Base-by-base conservation (phyloP, 768 basidiomycete species). In the Floccularia luteovirens region DNA sequence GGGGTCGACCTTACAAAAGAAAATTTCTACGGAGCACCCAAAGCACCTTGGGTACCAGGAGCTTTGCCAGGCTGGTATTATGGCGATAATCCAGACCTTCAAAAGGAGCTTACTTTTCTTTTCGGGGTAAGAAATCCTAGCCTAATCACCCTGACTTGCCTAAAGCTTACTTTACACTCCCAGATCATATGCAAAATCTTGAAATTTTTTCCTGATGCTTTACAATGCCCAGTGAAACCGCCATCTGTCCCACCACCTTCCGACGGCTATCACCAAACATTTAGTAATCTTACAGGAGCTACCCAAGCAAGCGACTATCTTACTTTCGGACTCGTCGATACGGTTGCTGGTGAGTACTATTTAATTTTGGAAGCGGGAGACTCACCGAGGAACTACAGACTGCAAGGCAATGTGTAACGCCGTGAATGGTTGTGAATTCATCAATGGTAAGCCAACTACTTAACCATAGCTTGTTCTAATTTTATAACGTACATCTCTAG, bases 311-410 rank as follows among this genome's bases (percentile, higher is more conserved):
- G 38, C 38, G 67, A 62, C 38, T 72, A 63, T 48, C 30, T 61
- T 48, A 70, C 69, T 13, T 72, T 56, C 43, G 69, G 69, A 37
- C 53, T 72, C 20, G 69, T 72, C 21, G 66, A 67, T 36, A 67
- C 64, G 12, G 53, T 69, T 42, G 56, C 49, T 41, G 58, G 69
- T 69, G 48, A 39, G 59, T 45, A 34, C 17, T 12, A 30, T 28
- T 7, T 25, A 12, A 7, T 34, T 17, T 34, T 17, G 8, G n/a
- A 7, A 17, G 20, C n/a, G n/a, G n/a, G n/a, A n/a, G n/a, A n/a
- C n/a, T n/a, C n/a, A n/a, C 19, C 5, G 19, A 27, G 27, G 16
- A 27, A 24, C 38, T 33, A 17, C 41, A 71, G 68, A 66, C 23
- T 72, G 70, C 52, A 59, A 61, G 50, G 54, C 62, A 12, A 72